A percentile compares a stretch with the other conserved stretches of the same genome.
phyloP scores from a whole-genome alignment of 306 rosid genomes.

The Cucurbita ficifolia region DNA sequence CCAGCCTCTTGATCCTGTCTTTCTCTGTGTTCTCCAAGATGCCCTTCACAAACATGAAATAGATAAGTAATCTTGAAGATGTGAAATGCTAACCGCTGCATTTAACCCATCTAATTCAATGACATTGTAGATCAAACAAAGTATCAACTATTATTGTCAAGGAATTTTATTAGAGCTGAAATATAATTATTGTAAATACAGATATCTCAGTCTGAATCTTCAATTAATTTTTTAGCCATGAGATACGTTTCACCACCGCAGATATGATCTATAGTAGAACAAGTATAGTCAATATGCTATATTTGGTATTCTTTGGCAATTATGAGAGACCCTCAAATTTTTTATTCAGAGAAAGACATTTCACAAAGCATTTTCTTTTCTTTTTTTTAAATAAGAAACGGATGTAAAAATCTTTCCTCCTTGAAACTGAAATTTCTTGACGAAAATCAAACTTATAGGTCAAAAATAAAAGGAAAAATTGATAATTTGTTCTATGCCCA shows the following conservation, averaged over 20 bases:
- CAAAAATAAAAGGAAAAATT: neutral
- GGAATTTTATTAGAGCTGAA: neutral
- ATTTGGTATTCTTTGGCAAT: neutral
- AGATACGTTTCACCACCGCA: neutral
- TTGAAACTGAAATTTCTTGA: neutral
- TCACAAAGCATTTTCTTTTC: neutral
- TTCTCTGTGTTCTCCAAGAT: slow-evolving; percentile 80
- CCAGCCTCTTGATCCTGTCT: slow-evolving; percentile 77
- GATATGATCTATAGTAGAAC: neutral
- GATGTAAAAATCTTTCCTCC: neutral
- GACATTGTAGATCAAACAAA: neutral
- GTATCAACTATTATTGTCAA: neutral
- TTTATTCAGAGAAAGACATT: neutral
- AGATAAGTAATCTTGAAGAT: neutral
- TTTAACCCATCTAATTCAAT: neutral
- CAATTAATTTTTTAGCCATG: neutral
- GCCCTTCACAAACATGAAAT: slow-evolving; percentile 39
- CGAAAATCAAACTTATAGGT: neutral
- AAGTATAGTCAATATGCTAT: neutral
- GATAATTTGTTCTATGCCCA: neutral
- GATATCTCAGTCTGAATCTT: neutral
- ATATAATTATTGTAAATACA: neutral
- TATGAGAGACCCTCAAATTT: neutral
- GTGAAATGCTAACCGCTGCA: neutral
- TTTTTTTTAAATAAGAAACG: neutral